Evolutionary conservation across 768 basidiomycete genomes (phyloP), one percentile per base, ranked within the genome.

Genomic region (Kwoniella sp.): DNA sequence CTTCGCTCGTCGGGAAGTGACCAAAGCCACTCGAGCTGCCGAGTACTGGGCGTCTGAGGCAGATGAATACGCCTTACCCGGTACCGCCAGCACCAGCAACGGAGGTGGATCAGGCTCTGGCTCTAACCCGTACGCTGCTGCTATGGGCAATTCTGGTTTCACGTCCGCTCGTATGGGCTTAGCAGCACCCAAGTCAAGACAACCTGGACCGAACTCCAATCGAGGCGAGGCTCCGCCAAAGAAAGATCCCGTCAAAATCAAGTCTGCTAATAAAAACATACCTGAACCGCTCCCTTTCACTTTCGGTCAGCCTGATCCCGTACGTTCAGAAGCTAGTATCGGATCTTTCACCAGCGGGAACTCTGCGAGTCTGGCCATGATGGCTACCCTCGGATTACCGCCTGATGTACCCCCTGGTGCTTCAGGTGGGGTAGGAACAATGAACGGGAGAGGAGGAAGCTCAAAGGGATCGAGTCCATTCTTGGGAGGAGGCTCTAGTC

Each of bases 31-130:
- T 26, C 62, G 75, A 50, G 72, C 71, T 28, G 74, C 76, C 23
- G 73, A 80, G 53, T 80, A 80, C 67, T 80, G 79, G 79, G 66
- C 73, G 4, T 77, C 77, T 2, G 77, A 78, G 1, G n/a, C 29
- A n/a, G 79, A 80, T 66, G 79, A 80, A 38, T 80, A 80, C 56
- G 76, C 70, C 28, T 58, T 80, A 12, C 75, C 79, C 3, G 73
- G 67, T 41, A 28, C 34, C 47, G 34, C 34, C 34, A 34, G 13
- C 20, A 17, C 41, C 17, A 20, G 15, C 17, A 17, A 17, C 17
- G 41, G 41, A 3, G 17, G 41, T 17, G 41, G 11, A 20, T 22
- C 34, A 22, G 25, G 34, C 28, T 41, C 30, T 23, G 45, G 62
- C 61, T 34, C 55, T 37, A 52, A 58, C 17, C 47, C 62, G 2